These are phyloP conservation scores for Triglochin maritima DNA, from an alignment of 106 monocot species.

Conservation along the genomic window DNA sequence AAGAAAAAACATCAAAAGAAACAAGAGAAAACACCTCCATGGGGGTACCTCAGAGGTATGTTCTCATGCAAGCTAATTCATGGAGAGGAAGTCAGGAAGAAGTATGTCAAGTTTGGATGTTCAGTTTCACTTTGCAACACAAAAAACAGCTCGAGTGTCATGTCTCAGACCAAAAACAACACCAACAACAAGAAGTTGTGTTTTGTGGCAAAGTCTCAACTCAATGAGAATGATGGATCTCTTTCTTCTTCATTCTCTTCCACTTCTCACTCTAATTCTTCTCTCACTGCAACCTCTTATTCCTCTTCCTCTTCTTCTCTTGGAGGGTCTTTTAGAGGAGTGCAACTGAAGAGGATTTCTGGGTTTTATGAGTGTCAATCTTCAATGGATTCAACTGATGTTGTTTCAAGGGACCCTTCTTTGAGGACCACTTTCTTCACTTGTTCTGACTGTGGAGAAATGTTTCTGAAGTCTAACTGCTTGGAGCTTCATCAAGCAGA, in stretches of 20 bases:
- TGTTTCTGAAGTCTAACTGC: constrained; percentile 49
- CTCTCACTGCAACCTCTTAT: constrained; percentile 5
- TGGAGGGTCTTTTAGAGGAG: constrained; percentile 48
- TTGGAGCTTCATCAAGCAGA: constrained; percentile 56
- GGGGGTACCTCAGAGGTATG: neutral
- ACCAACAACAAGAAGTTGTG: constrained; percentile 7
- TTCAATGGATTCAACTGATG: constrained; percentile 37
- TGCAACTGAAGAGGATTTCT: constrained; percentile 51
- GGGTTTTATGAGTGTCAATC: constrained; percentile 66
- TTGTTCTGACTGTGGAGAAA: constrained; percentile 61
- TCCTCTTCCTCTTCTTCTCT: constrained; percentile 37
- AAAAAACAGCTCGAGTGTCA: constrained; percentile 18
- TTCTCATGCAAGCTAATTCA: constrained; percentile 1
- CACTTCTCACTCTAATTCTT: neutral
- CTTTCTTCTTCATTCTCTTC: constrained; percentile 7
- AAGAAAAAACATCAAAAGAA: constrained; percentile 7
- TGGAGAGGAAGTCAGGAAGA: constrained; percentile 5
- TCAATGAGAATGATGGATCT: constrained; percentile 17
- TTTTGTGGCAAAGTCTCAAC: constrained; percentile 10
- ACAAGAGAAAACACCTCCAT: neutral
- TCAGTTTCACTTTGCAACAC: constrained; percentile 33
- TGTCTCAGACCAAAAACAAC: constrained; percentile 12
- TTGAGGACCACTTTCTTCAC: constrained; percentile 23
- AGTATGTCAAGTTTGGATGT: constrained; percentile 23
- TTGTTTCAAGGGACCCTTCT: constrained; percentile 32